A percentile compares a stretch with the other conserved stretches of the same genome.
Conservation (phyloP, 2,329 filamentous ascomycete genomes). For the Colletotrichum godetiae region DNA sequence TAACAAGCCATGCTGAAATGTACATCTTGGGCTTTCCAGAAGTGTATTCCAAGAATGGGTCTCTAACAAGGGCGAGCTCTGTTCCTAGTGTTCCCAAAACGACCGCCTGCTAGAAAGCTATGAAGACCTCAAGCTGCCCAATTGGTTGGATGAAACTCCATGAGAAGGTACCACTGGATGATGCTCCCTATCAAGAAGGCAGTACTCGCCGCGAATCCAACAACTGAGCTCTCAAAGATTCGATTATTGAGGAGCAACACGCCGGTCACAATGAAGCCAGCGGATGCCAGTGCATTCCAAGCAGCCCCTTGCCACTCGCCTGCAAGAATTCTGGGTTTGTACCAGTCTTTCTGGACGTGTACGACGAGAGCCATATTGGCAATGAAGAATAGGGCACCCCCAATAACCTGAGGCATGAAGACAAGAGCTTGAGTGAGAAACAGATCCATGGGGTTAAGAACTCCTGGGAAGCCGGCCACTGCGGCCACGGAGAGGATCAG, state of each 20-base stretch:
- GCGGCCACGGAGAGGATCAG: not conserved
- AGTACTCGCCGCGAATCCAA: not conserved
- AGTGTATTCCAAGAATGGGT: too few relatives aligned
- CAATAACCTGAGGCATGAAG: constrained; percentile 9
- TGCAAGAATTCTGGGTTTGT: not conserved
- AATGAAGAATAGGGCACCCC: constrained; percentile 4
- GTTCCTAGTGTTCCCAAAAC: too few relatives aligned
- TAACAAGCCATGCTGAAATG: too few relatives aligned
- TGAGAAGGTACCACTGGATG: constrained; percentile 13
- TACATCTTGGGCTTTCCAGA: too few relatives aligned
- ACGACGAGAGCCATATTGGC: not conserved
- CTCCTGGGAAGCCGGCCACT: not conserved
- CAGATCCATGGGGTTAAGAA: not conserved
- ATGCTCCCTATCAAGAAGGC: not conserved
- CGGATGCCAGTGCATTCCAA: not conserved
- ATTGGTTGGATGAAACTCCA: not conserved
- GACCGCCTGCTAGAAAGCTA: too few relatives aligned
- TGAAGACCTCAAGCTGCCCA: not conserved
- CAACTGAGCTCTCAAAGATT: not conserved
- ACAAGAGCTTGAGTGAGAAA: not conserved
- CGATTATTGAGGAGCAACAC: not conserved
- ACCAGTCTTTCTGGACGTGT: not conserved
- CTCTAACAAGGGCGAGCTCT: too few relatives aligned
- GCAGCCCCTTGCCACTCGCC: not conserved
- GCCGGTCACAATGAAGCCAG: not conserved